Evolutionary conservation across 2,329 filamentous ascomycete genomes (phyloP), one percentile per base, ranked within the genome.

Genomic region (Xylaria sp.): DNA sequence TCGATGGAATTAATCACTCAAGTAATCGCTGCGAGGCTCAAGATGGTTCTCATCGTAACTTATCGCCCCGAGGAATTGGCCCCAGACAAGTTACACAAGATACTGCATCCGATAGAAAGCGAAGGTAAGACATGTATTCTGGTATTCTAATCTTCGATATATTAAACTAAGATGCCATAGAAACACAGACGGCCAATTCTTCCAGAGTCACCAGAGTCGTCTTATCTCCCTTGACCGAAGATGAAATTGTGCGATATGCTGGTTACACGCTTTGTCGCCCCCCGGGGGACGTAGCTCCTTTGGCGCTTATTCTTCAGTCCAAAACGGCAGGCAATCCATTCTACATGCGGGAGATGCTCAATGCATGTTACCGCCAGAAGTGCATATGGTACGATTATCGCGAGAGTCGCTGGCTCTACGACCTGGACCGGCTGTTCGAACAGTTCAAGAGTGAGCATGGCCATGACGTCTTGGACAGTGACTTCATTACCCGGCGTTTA

Each of bases 301-400:
- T 98, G 20, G 92, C 93, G 2, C 88, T 94, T 6, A 92, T 97
- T 10, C 89, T 97, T 6, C 92, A 97, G 78, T 94, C 95, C 75
- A 97, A 96, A 81, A 95, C 93, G 9, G 88, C 88, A 31, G 94
- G 94, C 1, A 97, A 97, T 70, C 91, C 94, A 0, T 97, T 97
- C 76, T 97, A 96, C 76, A 92, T 97, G 79, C 87, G 93, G 64
- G 93, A 97, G 80, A 97, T 97, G 87, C 86, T 97, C 4, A 93
- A 93, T 76, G 91, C 92, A 3, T 97, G 93, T 77, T 90, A 97
- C 78, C 89, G 93, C 48, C 96, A 93, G 77, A 91, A 91, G 73
- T 97, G 93, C 78, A 92, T 97, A 59, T 97, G 90, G 88, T 97
- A 97, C 79, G 93, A 94, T 70, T 97, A 96, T 85, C 90, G 89